A percentile compares a stretch with the other conserved stretches of the same genome.
Evolutionary conservation across 805 yeast genomes (phyloP).

Genomic region (Metschnikowia cubensis): DNA sequence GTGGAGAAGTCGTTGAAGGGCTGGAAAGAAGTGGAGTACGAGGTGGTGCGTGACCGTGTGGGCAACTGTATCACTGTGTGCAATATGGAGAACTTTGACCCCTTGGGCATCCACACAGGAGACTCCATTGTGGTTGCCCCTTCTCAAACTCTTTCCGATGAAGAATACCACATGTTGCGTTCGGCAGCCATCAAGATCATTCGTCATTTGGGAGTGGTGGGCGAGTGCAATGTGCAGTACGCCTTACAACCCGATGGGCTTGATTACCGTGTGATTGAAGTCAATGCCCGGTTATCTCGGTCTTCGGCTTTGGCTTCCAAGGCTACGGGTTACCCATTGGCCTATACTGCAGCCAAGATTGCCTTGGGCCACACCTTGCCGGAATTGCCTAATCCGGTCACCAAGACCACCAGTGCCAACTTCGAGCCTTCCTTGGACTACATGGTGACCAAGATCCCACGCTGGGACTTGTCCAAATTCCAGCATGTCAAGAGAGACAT

Average conservation of each 20-base stretch:
- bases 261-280: constrained; percentile 95
- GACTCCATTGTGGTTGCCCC: constrained; percentile 99
- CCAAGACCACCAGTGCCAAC: constrained; percentile 92
- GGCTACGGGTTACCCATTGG: constrained; percentile 98
- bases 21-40: constrained; percentile 98
- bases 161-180: constrained; percentile 97
- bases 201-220: constrained; percentile 97
- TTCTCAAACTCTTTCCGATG: constrained; percentile 93
- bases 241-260: constrained; percentile 94
- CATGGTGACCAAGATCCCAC: constrained; percentile 94
- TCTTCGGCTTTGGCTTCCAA: constrained; percentile 97
- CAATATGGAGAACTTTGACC: constrained; percentile 99
- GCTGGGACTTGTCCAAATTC: constrained; percentile 97
- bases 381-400: constrained; percentile 93
- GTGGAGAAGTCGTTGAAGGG: constrained; percentile 97
- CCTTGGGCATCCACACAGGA: constrained; percentile 97
- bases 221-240: constrained; percentile 98
- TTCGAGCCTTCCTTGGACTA: constrained; percentile 97
- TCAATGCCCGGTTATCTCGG: constrained; percentile 93
- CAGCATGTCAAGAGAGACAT: constrained; percentile 91
- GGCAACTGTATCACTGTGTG: constrained; percentile 98
- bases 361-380: constrained; percentile 93
- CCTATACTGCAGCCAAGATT: constrained; percentile 97
- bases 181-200: constrained; percentile 96
- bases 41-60: constrained; percentile 94